Conservation (phyloP, 2,329 filamentous ascomycete species). For the Fusarium foetens region DNA sequence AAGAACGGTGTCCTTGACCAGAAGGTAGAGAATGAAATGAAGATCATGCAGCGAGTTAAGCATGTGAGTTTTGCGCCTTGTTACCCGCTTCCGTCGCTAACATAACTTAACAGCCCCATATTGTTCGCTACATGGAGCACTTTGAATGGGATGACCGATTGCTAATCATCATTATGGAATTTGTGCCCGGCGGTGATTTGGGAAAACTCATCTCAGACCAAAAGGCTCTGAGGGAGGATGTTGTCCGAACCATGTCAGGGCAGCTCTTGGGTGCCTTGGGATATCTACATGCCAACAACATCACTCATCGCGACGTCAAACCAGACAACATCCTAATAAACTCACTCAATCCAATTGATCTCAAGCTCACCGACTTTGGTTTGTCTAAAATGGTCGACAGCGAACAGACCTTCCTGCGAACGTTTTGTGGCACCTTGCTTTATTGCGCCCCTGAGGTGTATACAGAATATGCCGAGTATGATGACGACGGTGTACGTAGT, state of each 20-base stretch:
- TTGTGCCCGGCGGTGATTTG: slow-evolving; percentile 82
- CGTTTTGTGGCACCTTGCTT: slow-evolving; percentile 93
- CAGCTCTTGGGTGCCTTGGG: slow-evolving; percentile 85
- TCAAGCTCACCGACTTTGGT: slow-evolving; percentile 97
- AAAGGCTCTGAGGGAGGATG: slow-evolving; percentile 71
- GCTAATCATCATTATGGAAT: slow-evolving; percentile 99
- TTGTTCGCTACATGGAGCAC: slow-evolving; percentile 91
- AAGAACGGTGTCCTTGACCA: slow-evolving; percentile 91
- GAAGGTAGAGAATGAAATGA: slow-evolving; percentile 97
- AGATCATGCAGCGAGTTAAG: slow-evolving; percentile 86
- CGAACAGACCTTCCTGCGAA: slow-evolving; percentile 91
- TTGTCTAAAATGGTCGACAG: slow-evolving; percentile 93
- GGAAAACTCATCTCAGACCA: slow-evolving; percentile 74
- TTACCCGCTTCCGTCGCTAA: slow-evolving; percentile 11
- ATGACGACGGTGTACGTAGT: slow-evolving; percentile 73
- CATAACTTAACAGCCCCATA: slow-evolving; percentile 70
- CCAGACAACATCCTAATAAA: slow-evolving; percentile 95
- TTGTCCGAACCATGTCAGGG: slow-evolving; percentile 75
- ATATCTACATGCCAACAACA: slow-evolving; percentile 87
- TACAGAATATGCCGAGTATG: slow-evolving; percentile 74
- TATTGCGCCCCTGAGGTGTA: slow-evolving; percentile 99
- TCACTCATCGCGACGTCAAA: slow-evolving; percentile 98
- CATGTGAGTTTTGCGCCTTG: slow-evolving; percentile 69
- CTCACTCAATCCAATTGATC: slow-evolving; percentile 75
- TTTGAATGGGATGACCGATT: slow-evolving; percentile 83